Base-by-base conservation (phyloP, 169 alveolate species). In the Plasmodium malariae region DNA sequence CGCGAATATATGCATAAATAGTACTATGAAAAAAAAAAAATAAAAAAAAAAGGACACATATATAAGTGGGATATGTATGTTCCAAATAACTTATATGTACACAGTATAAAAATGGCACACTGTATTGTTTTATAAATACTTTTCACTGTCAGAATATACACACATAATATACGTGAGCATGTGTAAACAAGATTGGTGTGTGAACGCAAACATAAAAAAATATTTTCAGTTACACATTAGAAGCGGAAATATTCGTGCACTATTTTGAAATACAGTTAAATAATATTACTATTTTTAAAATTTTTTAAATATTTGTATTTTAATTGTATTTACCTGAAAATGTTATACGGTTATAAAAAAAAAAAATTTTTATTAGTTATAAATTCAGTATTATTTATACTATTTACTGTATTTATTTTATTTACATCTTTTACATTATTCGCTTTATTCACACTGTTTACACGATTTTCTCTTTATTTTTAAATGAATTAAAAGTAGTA, bases 221-320 rank as follows among this genome's bases (percentile, higher is more conserved):
- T 32, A 26, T 62, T 62, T 62, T 40, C 26, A 36, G 14, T 68
- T 19, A 14, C 43, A 36, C 60, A 68, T 21, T 32, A 68, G 57
- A 34, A 40, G 70, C 32, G n/a, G 62, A 19, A 45, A n/a, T 43
- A 43, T 43, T 24, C 28, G 60, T 68, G 78, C 78, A 68, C 78
- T 40, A 68, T 68, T 40, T 45, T 19, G 6, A 68, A 68, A 32
- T 68, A 21, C 21, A 21, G 3, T 4, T 68, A 40, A 28, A 43
- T 19, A 17, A 21, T 28, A 21, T 21, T 6, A 32, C 6, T 55
- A n/a, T 40, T 40, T 40, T 40, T 40, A 55, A 14, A 62, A 5
- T 34, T 28, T 7, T 26, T 62, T 32, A 62, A 30, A 26, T 7
- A 60, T 60, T 12, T 24, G 5, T 60, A 17, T 55, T 11, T 43